These are phyloP conservation scores for Fennellomyces sp. DNA, from an alignment of 371 early-diverging fungal species.

Conservation along the genomic window DNA sequence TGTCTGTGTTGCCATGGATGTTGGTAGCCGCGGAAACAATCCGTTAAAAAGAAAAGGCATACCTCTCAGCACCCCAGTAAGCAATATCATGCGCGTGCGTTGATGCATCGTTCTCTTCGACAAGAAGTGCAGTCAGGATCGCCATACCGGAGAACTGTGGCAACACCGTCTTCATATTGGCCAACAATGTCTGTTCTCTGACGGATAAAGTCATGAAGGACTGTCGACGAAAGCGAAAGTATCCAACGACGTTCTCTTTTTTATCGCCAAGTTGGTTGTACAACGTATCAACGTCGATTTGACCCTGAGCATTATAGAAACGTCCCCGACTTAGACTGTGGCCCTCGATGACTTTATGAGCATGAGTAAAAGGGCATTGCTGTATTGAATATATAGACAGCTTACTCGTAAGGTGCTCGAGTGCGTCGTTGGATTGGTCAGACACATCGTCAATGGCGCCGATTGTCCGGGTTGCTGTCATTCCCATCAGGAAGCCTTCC, in stretches of 20 bases:
- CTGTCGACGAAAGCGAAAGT: slow-evolving; percentile 24
- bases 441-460: slow-evolving; percentile 10
- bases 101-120: slow-evolving; percentile 9
- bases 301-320: slow-evolving; percentile 8
- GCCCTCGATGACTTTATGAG: slow-evolving; percentile 13
- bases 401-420: slow-evolving; percentile 12
- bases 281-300: not conserved
- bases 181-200: slow-evolving; percentile 11
- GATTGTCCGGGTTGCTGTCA: slow-evolving; percentile 1
- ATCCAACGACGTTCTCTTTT: slow-evolving; percentile 10
- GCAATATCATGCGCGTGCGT: slow-evolving; percentile 18
- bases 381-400: not conserved
- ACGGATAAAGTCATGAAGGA: slow-evolving; percentile 13
- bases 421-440: not conserved
- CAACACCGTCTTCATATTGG: not conserved
- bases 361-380: not conserved
- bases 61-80: slow-evolving; percentile 10
- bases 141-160: slow-evolving; percentile 16
- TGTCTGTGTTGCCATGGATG: not conserved
- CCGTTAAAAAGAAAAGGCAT: too few relatives aligned
- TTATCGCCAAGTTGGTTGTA: not conserved
- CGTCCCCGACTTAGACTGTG: not conserved
- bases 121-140: slow-evolving; percentile 11
- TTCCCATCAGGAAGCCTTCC: slow-evolving; percentile 24
- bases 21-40: not conserved